Percentiles rank a stretch among this genome's conserved stretches.
Conservation (phyloP, 2,329 filamentous ascomycete species). For the Penicillium psychrosexuale region DNA sequence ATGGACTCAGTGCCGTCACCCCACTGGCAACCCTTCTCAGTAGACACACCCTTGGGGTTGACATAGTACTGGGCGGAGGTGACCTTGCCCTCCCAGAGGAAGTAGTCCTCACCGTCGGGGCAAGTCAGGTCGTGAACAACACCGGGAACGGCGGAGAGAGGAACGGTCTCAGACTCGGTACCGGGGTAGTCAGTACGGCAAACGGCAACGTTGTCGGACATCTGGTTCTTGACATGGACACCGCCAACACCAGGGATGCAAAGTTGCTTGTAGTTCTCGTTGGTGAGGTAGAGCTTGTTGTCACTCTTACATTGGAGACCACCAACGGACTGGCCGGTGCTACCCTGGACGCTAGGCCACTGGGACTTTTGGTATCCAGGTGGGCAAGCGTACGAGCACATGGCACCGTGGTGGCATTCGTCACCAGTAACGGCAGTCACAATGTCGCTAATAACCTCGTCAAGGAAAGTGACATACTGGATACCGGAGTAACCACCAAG, state of each 20-base stretch:
- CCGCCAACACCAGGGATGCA: slow-evolving; percentile 71
- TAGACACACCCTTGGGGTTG: slow-evolving; percentile 71
- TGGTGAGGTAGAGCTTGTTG: slow-evolving; percentile 75
- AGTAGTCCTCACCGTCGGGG: slow-evolving; percentile 70
- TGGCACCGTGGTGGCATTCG: slow-evolving; percentile 59
- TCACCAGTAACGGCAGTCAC: slow-evolving; percentile 61
- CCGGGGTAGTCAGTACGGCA: slow-evolving; percentile 98
- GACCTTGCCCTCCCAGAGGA: slow-evolving; percentile 66
- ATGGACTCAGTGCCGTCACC: slow-evolving; percentile 54
- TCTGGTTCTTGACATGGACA: slow-evolving; percentile 72
- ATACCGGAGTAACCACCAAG: slow-evolving; percentile 77
- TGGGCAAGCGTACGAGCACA: slow-evolving; percentile 95
- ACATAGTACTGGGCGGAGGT: slow-evolving; percentile 97
- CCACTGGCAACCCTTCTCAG: slow-evolving; percentile 75
- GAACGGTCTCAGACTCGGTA: slow-evolving; percentile 82
- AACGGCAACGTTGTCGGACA: slow-evolving; percentile 64
- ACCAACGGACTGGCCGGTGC: slow-evolving; percentile 79
- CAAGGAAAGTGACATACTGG: slow-evolving; percentile 59
- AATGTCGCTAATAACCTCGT: slow-evolving; percentile 61
- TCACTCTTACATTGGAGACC: slow-evolving; percentile 73
- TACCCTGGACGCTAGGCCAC: slow-evolving; percentile 77
- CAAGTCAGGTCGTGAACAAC: slow-evolving; percentile 65
- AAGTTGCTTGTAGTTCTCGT: slow-evolving; percentile 61
- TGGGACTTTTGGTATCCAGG: slow-evolving; percentile 88
- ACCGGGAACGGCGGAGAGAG: slow-evolving; percentile 63